Conservation (phyloP, 768 basidiomycete species). For the Auricularia sp. region DNA sequence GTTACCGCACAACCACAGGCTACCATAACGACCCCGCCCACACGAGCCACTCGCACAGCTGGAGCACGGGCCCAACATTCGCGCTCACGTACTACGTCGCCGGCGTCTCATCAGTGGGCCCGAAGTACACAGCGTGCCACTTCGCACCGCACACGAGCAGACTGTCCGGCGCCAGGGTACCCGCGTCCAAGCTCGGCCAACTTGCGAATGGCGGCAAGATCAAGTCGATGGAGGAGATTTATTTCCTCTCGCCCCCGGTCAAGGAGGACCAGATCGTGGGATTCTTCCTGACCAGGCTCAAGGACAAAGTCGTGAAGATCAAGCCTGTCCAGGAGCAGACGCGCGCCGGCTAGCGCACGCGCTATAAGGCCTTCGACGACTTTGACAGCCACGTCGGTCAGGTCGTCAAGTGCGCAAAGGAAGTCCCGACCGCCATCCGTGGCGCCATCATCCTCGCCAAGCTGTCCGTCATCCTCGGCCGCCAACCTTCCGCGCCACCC, state of each 20-base stretch:
- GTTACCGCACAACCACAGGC: constrained; percentile 38
- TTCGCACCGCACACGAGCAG: constrained; percentile 35
- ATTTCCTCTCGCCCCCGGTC: constrained; percentile 98
- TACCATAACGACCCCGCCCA: constrained; percentile 50
- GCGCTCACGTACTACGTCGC: constrained; percentile 47
- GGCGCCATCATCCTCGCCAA: constrained; percentile 99
- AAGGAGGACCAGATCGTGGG: constrained; percentile 99
- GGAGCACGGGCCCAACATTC: constrained; percentile 49
- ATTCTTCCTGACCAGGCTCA: constrained; percentile 97
- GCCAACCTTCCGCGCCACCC: constrained; percentile 23
- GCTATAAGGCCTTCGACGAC: constrained; percentile 99
- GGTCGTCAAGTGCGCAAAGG: constrained; percentile 99
- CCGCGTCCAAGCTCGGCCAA: constrained; percentile 98
- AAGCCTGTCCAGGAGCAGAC: constrained; percentile 99
- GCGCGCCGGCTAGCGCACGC: constrained; percentile 96
- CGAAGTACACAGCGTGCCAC: constrained; percentile 36
- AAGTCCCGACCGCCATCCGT: constrained; percentile 98
- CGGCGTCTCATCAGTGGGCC: constrained; percentile 39
- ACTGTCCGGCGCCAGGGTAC: constrained; percentile 55
- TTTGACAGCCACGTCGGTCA: constrained; percentile 97
- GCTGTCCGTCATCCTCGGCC: constrained; percentile 93
- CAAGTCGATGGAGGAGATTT: constrained; percentile 99
- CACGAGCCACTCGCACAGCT: constrained; percentile 49
- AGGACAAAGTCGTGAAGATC: constrained; percentile 99
- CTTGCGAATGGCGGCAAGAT: constrained; percentile 99